A percentile compares a stretch with the other conserved stretches of the same genome.
Evolutionary conservation across 1,284 basidiomycete genomes (phyloP).

Genomic region (Kwoniella shivajii): DNA sequence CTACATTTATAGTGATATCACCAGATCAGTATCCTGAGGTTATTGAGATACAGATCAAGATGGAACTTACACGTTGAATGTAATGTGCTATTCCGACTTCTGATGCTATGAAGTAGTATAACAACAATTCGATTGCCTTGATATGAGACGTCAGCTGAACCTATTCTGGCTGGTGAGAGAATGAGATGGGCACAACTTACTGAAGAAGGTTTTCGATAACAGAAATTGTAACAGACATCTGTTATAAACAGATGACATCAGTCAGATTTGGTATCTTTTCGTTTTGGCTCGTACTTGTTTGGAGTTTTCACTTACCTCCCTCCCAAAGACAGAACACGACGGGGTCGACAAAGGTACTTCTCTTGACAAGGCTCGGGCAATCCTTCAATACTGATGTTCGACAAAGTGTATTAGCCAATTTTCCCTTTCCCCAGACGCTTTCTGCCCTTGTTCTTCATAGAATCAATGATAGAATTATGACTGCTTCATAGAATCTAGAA

Average conservation of each 20-base stretch:
- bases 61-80: slow-evolving; percentile 62
- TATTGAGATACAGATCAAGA: not conserved
- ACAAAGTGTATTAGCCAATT: not conserved
- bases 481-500: not conserved
- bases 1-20: slow-evolving; percentile 8
- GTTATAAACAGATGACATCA: not conserved
- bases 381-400: slow-evolving; percentile 65
- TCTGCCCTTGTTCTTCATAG: too few species aligned
- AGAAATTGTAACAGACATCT: slow-evolving; percentile 85
- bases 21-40: not conserved
- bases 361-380: slow-evolving; percentile 65
- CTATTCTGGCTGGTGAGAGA: not conserved
- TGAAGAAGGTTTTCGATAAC: slow-evolving; percentile 67
- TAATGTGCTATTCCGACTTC: slow-evolving; percentile 85
- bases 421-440: too few species aligned
- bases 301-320: slow-evolving; percentile 58
- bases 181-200: slow-evolving; percentile 52
- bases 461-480: too few species aligned
- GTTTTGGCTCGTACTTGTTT: too few species aligned
- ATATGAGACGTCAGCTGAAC: not conserved
- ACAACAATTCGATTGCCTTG: slow-evolving; percentile 72
- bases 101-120: slow-evolving; percentile 81
- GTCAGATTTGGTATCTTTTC: too few species aligned
- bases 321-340: slow-evolving; percentile 82
- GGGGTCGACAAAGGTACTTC: slow-evolving; percentile 86